Evolutionary conservation across 1,139 yeast genomes (phyloP), one percentile per base, ranked within the genome.

Genomic region (Taphrina populina): DNA sequence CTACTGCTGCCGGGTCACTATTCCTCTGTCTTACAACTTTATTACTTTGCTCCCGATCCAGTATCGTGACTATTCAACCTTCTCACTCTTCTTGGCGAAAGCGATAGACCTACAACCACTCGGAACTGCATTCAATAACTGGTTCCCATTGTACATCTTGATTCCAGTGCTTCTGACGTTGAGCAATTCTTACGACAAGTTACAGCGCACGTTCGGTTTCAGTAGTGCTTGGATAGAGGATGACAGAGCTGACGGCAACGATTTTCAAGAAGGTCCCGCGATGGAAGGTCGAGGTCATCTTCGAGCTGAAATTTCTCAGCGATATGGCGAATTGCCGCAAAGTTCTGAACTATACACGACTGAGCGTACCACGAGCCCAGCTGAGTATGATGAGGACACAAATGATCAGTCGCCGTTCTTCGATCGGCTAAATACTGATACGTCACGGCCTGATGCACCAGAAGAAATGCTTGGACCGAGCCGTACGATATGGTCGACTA

Each of bases 1-100:
- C 64, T 87, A 87, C 65, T 81, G 86, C 30, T 86, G 92, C 55
- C 80, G 95, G 62, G 73, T 87, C 66, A 84, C 95, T 0, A 82
- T 87, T 11, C 95, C 95, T 2, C 73, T 87, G 61, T 80, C 87
- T 32, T 87, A 84, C 70, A 87, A 87, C 68, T 87, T 84, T 66
- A 69, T 86, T 58, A 84, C 86, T 34, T 71, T 87, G 52, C 46
- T 56, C 17, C 62, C 62, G 1, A 47, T 40, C 7, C 23, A 34
- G 3, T 52, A 19, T 11, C 75, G 84, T 59, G 74, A 80, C 10
- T 32, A 34, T 26, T 71, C 74, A 1, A 74, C 71, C 20, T 72
- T 72, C 63, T 73, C 73, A 47, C 71, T 71, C 52, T 85, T 90
- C 74, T 76, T 84, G 60, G 95, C 95, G 17, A 76, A 78, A 62